phyloP scores from a whole-genome alignment of 306 rosid genomes.

The Carpinus fangiana region DNA sequence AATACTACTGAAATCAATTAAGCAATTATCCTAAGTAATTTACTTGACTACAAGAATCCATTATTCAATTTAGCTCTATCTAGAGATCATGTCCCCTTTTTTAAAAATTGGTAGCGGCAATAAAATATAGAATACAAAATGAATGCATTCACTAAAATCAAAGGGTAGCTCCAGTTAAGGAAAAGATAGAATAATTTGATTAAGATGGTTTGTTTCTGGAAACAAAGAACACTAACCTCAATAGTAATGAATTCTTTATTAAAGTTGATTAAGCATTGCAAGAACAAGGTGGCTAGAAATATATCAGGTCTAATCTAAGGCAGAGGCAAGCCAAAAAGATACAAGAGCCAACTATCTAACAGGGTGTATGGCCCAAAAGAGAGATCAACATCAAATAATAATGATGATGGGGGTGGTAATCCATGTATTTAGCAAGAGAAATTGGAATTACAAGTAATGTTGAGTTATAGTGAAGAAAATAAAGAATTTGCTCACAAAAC shows the following conservation, averaged over 20 bases:
- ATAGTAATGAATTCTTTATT: background rate
- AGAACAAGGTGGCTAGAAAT: constrained; percentile 5
- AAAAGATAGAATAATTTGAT: background rate
- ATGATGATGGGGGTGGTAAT: background rate
- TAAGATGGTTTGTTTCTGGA: background rate
- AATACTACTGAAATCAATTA: background rate
- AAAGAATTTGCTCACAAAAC: background rate
- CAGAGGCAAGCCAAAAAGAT: background rate
- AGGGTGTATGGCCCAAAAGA: too few species aligned
- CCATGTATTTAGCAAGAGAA: background rate
- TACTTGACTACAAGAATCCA: background rate
- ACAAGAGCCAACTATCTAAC: too few species aligned
- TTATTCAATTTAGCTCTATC: background rate
- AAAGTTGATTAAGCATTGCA: background rate
- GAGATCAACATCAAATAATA: too few species aligned
- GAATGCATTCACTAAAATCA: background rate
- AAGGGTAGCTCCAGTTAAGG: background rate
- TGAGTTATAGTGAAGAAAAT: background rate
- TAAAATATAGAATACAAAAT: background rate
- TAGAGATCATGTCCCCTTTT: background rate
- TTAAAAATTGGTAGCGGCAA: background rate
- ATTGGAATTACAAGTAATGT: background rate
- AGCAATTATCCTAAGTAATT: background rate
- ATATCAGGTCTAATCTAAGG: background rate
- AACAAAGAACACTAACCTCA: background rate